Base-by-base conservation (phyloP, 306 rosid species). In the Gleditsia sinensis region DNA sequence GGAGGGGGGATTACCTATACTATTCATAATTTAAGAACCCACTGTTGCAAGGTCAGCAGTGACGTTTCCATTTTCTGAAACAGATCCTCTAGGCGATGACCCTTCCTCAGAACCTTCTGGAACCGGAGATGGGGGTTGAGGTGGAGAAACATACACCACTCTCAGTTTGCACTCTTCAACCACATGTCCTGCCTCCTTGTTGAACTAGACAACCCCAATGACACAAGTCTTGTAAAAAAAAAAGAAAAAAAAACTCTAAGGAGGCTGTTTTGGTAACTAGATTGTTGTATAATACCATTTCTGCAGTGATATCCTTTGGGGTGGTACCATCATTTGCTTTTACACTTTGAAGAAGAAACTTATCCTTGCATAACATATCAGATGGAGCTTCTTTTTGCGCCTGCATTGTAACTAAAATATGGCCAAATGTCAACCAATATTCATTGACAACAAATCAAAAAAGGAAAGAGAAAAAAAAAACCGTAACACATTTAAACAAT, bases 281-380 rank as follows among this genome's bases (percentile, higher is more conserved):
- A 39, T 69, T 48, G 16, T 36, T 56, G 61, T 28, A 65, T 37
- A 12, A 53, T 88, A 93, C 98, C 98, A 89, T 90, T 86, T 93
- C 98, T 1, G 98, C 76, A 59, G 81, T 89, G 51, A 93, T 80
- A 46, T 91, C 98, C 86, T 85, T 91, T 2, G 88, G 4, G 20
- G 75, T 43, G 20, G 72, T 74, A 45, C 90, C 90, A 62, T 91
- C 89, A 11, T 45, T 32, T 30, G 76, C 64, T 79, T 78, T 89
- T 28, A 86, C 97, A 60, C 98, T 93, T 82, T 93, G 98, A 71
- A 93, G 93, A 36, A 93, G 97, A 84, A 93, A 93, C 84, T 93
- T 93, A 76, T 93, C 98, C 89, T 83, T 90, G 88, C 98, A 93
- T 78, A 87, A 93, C 97, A 91, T 80, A 64, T 93, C 98, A n/a